Base-by-base conservation (phyloP, 805 yeast species). In the Limtongia smithiae region DNA sequence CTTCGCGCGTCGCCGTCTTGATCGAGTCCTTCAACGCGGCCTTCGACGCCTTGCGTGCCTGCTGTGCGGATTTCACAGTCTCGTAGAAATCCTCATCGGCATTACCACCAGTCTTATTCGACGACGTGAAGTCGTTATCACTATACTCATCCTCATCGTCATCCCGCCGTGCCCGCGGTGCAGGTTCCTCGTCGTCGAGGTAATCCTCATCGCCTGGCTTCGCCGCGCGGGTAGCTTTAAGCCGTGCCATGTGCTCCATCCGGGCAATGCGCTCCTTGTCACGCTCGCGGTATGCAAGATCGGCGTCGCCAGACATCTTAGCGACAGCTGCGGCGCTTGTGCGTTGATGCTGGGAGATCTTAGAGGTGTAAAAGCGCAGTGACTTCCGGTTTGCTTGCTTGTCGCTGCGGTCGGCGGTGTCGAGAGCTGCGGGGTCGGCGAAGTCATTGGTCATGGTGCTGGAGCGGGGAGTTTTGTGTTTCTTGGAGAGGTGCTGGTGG, bases 321-420 rank as follows among this genome's bases (percentile, higher is more conserved):
- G 82, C 82, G 37, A 70, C 71, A 52, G 78, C 77, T 66, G 83
- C 83, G 59, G 74, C 73, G 21, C 64, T 43, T 44, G 82, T 83
- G 9, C 6, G 28, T 9, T 25, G 28, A 6, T 25, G 28, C 70
- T 90, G 95, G 66, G 89, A 96, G 67, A 93, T 90, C 69, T 91
- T 90, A 50, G 97, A 86, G 1, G 98, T 93, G 75, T 93, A 93
- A 80, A 93, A 93, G 53, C 97, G 82, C 61, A 93, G 78, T 1
- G 95, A 77, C 64, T 79, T 80, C 72, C 83, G 85, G 60, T 94
- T 81, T 18, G 81, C 78, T 51, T 77, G 79, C 71, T 90, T 91
- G 50, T 89, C 97, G 62, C 87, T 95, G 38, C 77, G 75, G 68
- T 93, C 97, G 41, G 88, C 81, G 24, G 81, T 93, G 43, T 85